A percentile compares a stretch with the other conserved stretches of the same genome.
Conservation (phyloP, 768 basidiomycete species). For the Polyporus arcularius region DNA sequence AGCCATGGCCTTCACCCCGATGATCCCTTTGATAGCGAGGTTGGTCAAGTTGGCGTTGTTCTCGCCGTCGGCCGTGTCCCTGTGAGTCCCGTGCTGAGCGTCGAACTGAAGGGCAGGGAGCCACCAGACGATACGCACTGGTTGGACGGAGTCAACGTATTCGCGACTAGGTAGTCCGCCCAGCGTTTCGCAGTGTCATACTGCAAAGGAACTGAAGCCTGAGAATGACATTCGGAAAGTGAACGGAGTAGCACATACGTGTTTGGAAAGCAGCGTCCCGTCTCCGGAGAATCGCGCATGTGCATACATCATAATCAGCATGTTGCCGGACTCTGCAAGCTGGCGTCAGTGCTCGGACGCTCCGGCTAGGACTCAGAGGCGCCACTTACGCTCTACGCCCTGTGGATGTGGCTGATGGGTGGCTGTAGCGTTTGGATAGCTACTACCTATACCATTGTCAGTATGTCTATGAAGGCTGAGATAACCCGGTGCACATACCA, state of each 20-base stretch:
- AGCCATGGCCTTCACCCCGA: slow-evolving; percentile 26
- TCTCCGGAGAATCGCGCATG: slow-evolving; percentile 33
- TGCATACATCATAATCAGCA: slow-evolving; percentile 29
- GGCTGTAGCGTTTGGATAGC: slow-evolving; percentile 19
- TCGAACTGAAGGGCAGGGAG: too few species aligned
- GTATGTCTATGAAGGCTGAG: not conserved
- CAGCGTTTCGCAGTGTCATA: slow-evolving; percentile 23
- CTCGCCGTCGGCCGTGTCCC: slow-evolving; percentile 14
- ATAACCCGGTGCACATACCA: slow-evolving; percentile 14
- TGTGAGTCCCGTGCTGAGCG: not conserved
- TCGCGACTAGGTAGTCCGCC: slow-evolving; percentile 24
- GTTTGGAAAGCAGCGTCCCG: slow-evolving; percentile 20
- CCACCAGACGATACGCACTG: not conserved
- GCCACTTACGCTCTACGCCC: slow-evolving; percentile 18
- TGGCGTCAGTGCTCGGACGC: too few species aligned
- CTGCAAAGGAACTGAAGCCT: slow-evolving; percentile 2
- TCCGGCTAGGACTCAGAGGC: too few species aligned
- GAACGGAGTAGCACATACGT: not conserved
- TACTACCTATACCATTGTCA: not conserved
- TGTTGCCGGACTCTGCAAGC: slow-evolving; percentile 39
- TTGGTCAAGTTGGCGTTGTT: slow-evolving; percentile 23
- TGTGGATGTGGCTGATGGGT: not conserved
- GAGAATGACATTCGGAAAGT: not conserved
- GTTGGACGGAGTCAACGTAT: slow-evolving; percentile 8
- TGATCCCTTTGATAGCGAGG: slow-evolving; percentile 27